Evolutionary conservation across 345 rosid genomes (phyloP).

Genomic region (Pugionium dolabratum): DNA sequence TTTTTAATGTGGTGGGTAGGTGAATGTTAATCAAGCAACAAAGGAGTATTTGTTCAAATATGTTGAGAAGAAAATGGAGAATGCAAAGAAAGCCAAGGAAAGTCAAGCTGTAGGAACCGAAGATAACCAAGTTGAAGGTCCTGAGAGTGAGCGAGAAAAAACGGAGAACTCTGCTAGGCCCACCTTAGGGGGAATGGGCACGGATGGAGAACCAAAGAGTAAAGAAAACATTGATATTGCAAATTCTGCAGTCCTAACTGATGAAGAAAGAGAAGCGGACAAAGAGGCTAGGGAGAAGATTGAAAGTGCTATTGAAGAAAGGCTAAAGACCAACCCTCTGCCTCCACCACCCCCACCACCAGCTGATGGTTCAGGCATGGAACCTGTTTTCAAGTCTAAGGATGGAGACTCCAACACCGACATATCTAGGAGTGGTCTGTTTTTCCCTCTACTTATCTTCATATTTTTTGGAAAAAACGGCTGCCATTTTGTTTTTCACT

Average conservation of each 20-base stretch:
- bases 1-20: constrained; percentile 42
- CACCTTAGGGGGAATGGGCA: constrained; percentile 47
- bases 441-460: constrained; percentile 19
- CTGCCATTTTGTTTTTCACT: constrained; percentile 3
- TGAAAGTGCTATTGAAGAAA: constrained; percentile 70
- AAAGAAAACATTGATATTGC: constrained; percentile 62
- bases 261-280: constrained; percentile 83
- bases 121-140: constrained; percentile 49
- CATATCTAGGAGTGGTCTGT: constrained; percentile 54
- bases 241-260: constrained; percentile 72
- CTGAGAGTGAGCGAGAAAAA: constrained; percentile 48
- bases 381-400: constrained; percentile 56
- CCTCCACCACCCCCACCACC: constrained; percentile 86
- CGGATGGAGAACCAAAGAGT: constrained; percentile 50
- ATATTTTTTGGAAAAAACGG: background rate
- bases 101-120: constrained; percentile 44
- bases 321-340: constrained; percentile 75
- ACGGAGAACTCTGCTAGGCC: constrained; percentile 43
- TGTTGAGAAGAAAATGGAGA: constrained; percentile 79
- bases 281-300: constrained; percentile 70
- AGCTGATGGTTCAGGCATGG: constrained; percentile 56
- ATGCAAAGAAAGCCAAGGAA: constrained; percentile 62
- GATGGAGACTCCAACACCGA: constrained; percentile 69
- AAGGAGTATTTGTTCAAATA: constrained; percentile 74
- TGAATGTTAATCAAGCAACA: constrained; percentile 91